Conservation (phyloP, 2,329 filamentous ascomycete species). For the Epichloe baconii region DNA sequence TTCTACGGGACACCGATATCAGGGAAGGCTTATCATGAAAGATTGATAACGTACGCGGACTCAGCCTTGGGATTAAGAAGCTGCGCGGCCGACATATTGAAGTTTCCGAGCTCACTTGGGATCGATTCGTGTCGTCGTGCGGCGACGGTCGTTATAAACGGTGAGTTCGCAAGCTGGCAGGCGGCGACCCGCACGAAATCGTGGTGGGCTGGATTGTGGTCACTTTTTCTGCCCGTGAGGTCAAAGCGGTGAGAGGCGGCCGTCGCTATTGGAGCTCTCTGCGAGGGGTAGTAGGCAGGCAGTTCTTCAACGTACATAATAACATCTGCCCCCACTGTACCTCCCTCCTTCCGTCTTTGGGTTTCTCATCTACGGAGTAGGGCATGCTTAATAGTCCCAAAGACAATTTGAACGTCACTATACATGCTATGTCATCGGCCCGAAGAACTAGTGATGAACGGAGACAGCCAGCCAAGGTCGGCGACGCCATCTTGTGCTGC, state of each 20-base stretch:
- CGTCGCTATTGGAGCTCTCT: neutral
- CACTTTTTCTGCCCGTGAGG: slow-evolving; percentile 21
- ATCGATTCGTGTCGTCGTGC: slow-evolving; percentile 4
- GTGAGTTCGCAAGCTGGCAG: slow-evolving; percentile 19
- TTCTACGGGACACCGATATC: slow-evolving; percentile 4
- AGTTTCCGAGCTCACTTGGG: slow-evolving; percentile 8
- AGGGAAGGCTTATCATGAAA: neutral
- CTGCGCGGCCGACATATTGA: slow-evolving; percentile 85
- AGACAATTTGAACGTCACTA: slow-evolving; percentile 26
- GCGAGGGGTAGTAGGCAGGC: neutral
- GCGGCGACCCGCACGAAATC: slow-evolving; percentile 16
- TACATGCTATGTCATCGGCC: slow-evolving; percentile 24
- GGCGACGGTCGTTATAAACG: slow-evolving; percentile 5
- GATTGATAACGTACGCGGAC: slow-evolving; percentile 58
- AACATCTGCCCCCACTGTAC: too few species aligned
- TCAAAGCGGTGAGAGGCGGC: slow-evolving; percentile 17
- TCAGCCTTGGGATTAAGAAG: slow-evolving; percentile 98
- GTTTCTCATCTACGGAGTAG: neutral
- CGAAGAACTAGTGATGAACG: slow-evolving; percentile 11
- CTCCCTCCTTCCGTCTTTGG: too few species aligned
- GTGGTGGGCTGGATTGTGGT: slow-evolving; percentile 15
- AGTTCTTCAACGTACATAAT: too few species aligned
- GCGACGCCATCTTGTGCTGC: slow-evolving; percentile 11
- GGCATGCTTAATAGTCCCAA: slow-evolving; percentile 23
- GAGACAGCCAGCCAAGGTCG: slow-evolving; percentile 18